Conservation (phyloP, 1,284 basidiomycete species). For the Hypsizygus ulmarius region DNA sequence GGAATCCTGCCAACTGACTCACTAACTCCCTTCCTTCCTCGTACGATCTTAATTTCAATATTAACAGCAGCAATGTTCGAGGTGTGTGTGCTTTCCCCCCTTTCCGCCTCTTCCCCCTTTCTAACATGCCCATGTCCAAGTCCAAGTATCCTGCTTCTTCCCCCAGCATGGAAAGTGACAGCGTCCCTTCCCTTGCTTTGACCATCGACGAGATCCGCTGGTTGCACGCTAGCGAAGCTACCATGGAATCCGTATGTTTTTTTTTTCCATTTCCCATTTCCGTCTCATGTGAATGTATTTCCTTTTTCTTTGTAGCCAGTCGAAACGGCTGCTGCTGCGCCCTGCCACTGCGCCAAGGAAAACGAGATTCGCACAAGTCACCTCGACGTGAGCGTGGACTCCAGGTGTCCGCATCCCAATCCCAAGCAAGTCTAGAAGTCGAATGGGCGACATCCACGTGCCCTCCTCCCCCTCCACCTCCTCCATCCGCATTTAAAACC, state of each 20-base stretch:
- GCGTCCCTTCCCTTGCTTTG: slow-evolving; percentile 29
- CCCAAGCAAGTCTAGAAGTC: neutral
- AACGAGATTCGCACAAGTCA: no score
- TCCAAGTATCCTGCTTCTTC: slow-evolving; percentile 13
- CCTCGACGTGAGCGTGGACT: neutral
- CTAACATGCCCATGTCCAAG: slow-evolving; percentile 8
- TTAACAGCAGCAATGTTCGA: slow-evolving; percentile 5
- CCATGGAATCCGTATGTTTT: slow-evolving; percentile 20
- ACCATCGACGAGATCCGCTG: slow-evolving; percentile 45
- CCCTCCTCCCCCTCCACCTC: slow-evolving; percentile 1
- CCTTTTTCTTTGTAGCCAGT: neutral
- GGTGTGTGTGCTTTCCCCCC: slow-evolving; percentile 19
- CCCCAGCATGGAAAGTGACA: slow-evolving; percentile 24
- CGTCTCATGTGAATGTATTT: neutral
- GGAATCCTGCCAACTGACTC: slow-evolving; percentile 6
- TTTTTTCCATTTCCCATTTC: slow-evolving; percentile 8
- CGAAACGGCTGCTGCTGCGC: neutral
- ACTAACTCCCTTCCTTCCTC: slow-evolving; percentile 14
- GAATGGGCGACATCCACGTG: neutral
- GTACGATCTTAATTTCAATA: slow-evolving; percentile 8
- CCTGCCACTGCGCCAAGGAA: neutral
- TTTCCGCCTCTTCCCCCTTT: neutral
- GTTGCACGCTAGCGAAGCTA: slow-evolving; percentile 39
- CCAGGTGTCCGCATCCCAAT: neutral
- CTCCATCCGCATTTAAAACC: slow-evolving; percentile 4